A percentile compares a stretch with the other conserved stretches of the same genome.
Evolutionary conservation across 768 basidiomycete genomes (phyloP).

Genomic region (Pulveroboletus frians): DNA sequence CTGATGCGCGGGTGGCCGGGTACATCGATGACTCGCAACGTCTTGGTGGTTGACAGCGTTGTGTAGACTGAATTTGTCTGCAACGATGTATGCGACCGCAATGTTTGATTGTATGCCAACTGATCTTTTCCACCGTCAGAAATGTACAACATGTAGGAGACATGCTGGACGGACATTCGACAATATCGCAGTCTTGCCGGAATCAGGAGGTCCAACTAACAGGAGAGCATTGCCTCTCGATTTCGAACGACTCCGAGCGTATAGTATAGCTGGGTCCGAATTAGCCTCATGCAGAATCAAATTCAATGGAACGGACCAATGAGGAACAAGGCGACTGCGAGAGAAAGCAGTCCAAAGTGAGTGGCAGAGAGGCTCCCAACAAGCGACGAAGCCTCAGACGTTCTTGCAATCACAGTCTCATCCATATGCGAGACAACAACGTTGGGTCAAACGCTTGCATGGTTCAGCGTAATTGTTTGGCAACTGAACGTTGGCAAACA

Average conservation of each 20-base stretch:
- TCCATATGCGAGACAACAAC: slow-evolving; percentile 10
- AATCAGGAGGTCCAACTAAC: slow-evolving; percentile 69
- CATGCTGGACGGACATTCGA: slow-evolving; percentile 48
- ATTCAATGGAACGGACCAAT: slow-evolving; percentile 34
- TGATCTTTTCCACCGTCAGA: slow-evolving; percentile 27
- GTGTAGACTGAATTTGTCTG: slow-evolving; percentile 61
- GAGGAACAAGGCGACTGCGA: slow-evolving; percentile 40
- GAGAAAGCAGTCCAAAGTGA: slow-evolving; percentile 38
- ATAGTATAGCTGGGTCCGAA: slow-evolving; percentile 39
- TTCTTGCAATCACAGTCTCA: slow-evolving; percentile 6
- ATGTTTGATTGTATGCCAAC: slow-evolving; percentile 60
- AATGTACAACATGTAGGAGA: background rate
- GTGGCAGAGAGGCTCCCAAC: slow-evolving; percentile 36
- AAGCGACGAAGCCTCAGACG: slow-evolving; percentile 35
- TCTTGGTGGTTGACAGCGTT: slow-evolving; percentile 38
- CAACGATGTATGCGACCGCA: slow-evolving; percentile 72
- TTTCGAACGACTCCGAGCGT: slow-evolving; percentile 39
- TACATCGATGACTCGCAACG: slow-evolving; percentile 60
- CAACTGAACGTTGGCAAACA: slow-evolving; percentile 13
- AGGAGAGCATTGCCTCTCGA: slow-evolving; percentile 59
- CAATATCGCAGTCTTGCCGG: slow-evolving; percentile 77
- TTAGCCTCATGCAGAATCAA: slow-evolving; percentile 12
- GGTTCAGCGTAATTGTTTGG: slow-evolving; percentile 17
- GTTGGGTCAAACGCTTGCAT: background rate
- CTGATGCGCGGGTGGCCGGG: slow-evolving; percentile 84